Percentiles rank a stretch among this genome's conserved stretches.
Evolutionary conservation across 1,284 basidiomycete species (phyloP).

Genomic region (Microbotryum saponariae): DNA sequence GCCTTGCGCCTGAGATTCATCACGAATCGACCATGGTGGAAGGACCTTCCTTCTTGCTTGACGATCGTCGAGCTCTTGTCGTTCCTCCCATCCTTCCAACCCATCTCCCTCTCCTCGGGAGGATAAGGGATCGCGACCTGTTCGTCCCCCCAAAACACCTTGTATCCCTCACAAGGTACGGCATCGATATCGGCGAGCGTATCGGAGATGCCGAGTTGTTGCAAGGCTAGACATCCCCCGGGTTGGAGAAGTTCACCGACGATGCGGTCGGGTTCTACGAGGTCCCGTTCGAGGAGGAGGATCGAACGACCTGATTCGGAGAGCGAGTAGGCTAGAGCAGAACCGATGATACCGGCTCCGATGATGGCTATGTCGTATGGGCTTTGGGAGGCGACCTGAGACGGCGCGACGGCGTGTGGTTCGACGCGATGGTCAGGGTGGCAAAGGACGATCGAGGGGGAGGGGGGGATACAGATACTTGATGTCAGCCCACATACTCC

Average conservation of each 20-base stretch:
- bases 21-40: conserved; percentile 93
- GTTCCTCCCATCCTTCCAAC: conserved; percentile 22
- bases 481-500: too few relatives aligned
- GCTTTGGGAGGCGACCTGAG: conserved; percentile 13
- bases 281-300: conserved; percentile 75
- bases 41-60: conserved; percentile 59
- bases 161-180: conserved; percentile 77
- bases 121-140: conserved; percentile 86
- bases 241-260: conserved; percentile 96
- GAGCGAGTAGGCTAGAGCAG: conserved; percentile 52
- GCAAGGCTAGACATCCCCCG: conserved; percentile 72
- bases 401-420: background rate
- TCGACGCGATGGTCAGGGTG: background rate
- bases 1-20: conserved; percentile 67
- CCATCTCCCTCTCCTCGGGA: conserved; percentile 49
- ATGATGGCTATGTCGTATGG: conserved; percentile 58
- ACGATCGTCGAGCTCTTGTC: conserved; percentile 3
- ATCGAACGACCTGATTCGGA: conserved; percentile 49
- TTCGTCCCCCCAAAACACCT: conserved; percentile 57
- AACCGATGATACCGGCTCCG: conserved; percentile 82
- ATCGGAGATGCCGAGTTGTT: conserved; percentile 64
- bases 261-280: conserved; percentile 88
- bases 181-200: conserved; percentile 81
- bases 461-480: too few relatives aligned
- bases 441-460: too few relatives aligned